phyloP scores from a whole-genome alignment of 2,329 filamentous ascomycete species.

The Pseudogymnoascus sp. region DNA sequence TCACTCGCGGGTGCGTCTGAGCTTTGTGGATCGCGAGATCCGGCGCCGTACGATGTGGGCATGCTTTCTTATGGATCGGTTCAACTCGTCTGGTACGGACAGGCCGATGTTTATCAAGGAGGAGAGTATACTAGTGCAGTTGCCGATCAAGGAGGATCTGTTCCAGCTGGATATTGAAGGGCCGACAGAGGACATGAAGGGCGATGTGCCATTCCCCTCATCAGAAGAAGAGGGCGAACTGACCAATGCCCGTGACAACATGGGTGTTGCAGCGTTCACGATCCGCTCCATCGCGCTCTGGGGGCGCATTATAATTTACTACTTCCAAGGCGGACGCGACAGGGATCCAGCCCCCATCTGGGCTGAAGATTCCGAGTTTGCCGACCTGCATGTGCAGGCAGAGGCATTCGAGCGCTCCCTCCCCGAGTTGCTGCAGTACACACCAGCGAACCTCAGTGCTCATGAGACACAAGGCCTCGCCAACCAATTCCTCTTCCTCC shows the following conservation, averaged over 20 bases:
- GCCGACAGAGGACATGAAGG: conserved; percentile 74
- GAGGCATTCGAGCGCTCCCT: conserved; percentile 62
- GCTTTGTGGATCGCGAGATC: conserved; percentile 89
- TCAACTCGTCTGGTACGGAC: conserved; percentile 92
- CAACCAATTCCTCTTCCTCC: conserved; percentile 87
- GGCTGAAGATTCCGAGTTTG: conserved; percentile 71
- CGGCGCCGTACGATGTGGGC: conserved; percentile 94
- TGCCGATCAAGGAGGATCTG: conserved; percentile 82
- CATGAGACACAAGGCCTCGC: conserved; percentile 79
- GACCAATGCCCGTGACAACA: conserved; percentile 66
- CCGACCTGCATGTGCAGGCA: conserved; percentile 59
- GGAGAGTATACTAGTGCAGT: conserved; percentile 77
- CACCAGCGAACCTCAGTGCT: conserved; percentile 69
- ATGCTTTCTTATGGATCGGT: conserved; percentile 94
- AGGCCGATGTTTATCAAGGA: conserved; percentile 86
- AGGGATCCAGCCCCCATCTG: conserved; percentile 71
- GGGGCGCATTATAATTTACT: conserved; percentile 81
- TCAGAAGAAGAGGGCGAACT: conserved; percentile 56
- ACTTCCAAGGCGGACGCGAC: conserved; percentile 83
- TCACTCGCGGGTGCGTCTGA: conserved; percentile 57
- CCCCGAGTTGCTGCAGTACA: conserved; percentile 66
- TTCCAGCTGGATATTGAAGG: conserved; percentile 89
- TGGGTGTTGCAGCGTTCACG: conserved; percentile 90
- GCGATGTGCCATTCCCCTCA: conserved; percentile 56
- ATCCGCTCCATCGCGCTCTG: conserved; percentile 79